These are phyloP conservation scores for Aspergillus ochraceoroseus DNA, from an alignment of 2,329 filamentous ascomycete species.

Conservation along the genomic window DNA sequence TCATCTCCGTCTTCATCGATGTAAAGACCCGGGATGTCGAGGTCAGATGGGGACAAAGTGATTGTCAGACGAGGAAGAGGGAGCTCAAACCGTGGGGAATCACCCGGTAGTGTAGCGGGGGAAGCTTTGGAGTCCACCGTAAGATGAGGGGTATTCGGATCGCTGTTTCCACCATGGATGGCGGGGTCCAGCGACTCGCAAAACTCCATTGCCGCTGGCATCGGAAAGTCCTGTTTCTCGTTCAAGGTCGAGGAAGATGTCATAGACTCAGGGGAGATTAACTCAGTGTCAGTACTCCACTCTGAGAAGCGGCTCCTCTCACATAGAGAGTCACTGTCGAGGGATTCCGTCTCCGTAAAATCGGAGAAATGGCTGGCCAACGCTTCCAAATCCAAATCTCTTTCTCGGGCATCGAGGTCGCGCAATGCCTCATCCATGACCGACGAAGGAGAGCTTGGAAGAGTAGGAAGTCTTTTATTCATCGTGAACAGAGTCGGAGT, in stretches of 20 bases:
- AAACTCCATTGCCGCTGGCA: conserved; percentile 19
- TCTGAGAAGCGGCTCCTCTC: conserved; percentile 40
- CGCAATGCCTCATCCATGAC: conserved; percentile 42
- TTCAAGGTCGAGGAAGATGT: conserved; percentile 35
- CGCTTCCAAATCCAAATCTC: conserved; percentile 31
- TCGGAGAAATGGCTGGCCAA: conserved; percentile 43
- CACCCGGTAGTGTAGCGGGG: conserved; percentile 27
- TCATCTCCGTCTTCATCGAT: conserved; percentile 33
- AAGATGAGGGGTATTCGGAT: conserved; percentile 39
- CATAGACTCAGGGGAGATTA: conserved; percentile 36
- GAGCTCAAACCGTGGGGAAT: conserved; percentile 26
- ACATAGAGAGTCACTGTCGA: conserved; percentile 25
- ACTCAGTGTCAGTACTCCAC: conserved; percentile 40
- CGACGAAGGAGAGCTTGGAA: conserved; percentile 46
- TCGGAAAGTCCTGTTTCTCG: conserved; percentile 22
- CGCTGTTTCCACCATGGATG: conserved; percentile 24
- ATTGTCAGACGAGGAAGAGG: conserved; percentile 26
- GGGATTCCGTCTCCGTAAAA: conserved; percentile 35
- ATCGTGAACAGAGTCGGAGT: conserved; percentile 28
- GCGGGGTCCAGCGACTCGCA: conserved; percentile 24
- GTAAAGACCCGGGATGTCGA: conserved; percentile 31
- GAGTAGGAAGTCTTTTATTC: conserved; percentile 43
- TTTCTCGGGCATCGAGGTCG: conserved; percentile 33
- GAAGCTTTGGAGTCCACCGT: conserved; percentile 30
- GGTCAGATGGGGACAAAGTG: conserved; percentile 25